phyloP scores from a whole-genome alignment of 2,329 filamentous ascomycete genomes.

The Alternaria tenuissima region DNA sequence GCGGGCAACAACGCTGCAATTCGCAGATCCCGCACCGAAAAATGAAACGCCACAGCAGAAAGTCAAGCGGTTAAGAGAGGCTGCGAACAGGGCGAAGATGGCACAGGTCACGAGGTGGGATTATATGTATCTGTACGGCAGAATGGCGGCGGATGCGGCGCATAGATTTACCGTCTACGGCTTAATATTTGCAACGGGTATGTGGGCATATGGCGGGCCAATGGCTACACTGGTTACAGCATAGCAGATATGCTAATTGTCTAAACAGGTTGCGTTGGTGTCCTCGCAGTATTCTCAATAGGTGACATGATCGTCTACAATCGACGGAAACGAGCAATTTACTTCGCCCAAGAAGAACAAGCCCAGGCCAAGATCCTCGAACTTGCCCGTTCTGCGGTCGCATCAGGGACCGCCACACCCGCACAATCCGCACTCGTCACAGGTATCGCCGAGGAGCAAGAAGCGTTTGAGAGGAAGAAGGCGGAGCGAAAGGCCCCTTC shows the following conservation, averaged over 20 bases:
- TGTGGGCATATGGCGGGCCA: constrained; percentile 23
- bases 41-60: constrained; percentile 64
- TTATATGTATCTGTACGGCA: constrained; percentile 48
- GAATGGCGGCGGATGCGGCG: constrained; percentile 63
- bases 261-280: constrained; percentile 63
- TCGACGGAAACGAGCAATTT: constrained; percentile 69
- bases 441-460: constrained; percentile 69
- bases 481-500: constrained; percentile 43
- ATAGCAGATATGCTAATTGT: constrained; percentile 16
- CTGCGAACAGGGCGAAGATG: constrained; percentile 57
- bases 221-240: constrained; percentile 11
- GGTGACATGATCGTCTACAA: constrained; percentile 74
- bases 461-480: constrained; percentile 53
- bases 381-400: constrained; percentile 55
- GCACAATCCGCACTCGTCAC: constrained; percentile 62
- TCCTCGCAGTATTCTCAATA: constrained; percentile 70
- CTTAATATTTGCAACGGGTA: constrained; percentile 69
- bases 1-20: constrained; percentile 51
- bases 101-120: constrained; percentile 64
- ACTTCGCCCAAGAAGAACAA: constrained; percentile 62
- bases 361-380: constrained; percentile 54
- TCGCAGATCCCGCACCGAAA: constrained; percentile 52
- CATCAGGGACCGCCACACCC: constrained; percentile 56
- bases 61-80: constrained; percentile 60
- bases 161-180: constrained; percentile 68